A percentile compares a stretch with the other conserved stretches of the same genome.
Evolutionary conservation across 2,329 filamentous ascomycete genomes (phyloP).

Genomic region (Blastomyces emzantsi): DNA sequence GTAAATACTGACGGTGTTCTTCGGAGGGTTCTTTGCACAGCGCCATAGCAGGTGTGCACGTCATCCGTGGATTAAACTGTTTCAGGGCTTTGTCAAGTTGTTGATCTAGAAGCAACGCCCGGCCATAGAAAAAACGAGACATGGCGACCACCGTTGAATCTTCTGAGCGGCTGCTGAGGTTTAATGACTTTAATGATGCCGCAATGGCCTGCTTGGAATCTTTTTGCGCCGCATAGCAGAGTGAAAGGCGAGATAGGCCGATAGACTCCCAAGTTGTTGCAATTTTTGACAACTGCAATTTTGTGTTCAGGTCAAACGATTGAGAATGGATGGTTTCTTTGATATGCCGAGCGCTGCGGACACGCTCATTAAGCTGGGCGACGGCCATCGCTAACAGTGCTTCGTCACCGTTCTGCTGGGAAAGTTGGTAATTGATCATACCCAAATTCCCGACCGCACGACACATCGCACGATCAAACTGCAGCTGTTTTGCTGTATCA

Average conservation of each 20-base stretch:
- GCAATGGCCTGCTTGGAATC: neutral
- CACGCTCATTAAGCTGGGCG: neutral
- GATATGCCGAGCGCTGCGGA: neutral
- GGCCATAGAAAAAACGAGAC: conserved; percentile 1
- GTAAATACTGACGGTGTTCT: neutral
- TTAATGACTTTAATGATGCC: neutral
- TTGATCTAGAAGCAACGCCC: neutral
- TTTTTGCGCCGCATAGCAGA: neutral
- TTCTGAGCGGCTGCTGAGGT: neutral
- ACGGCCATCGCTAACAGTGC: neutral
- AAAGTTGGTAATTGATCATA: conserved; percentile 1
- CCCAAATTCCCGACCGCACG: neutral
- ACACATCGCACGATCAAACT: neutral
- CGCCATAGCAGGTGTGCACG: neutral
- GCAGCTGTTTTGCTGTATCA: neutral
- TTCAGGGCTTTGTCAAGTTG: neutral
- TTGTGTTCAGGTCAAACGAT: neutral
- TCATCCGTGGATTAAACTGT: neutral
- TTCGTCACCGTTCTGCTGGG: neutral
- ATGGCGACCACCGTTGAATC: neutral
- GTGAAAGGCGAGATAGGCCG: neutral
- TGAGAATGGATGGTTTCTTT: neutral
- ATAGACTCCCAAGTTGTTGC: neutral
- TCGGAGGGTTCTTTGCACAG: neutral
- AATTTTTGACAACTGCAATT: neutral